These are phyloP conservation scores for Salmacisia buchloeana DNA, from an alignment of 1,284 basidiomycete genomes.

Conservation along the genomic window DNA sequence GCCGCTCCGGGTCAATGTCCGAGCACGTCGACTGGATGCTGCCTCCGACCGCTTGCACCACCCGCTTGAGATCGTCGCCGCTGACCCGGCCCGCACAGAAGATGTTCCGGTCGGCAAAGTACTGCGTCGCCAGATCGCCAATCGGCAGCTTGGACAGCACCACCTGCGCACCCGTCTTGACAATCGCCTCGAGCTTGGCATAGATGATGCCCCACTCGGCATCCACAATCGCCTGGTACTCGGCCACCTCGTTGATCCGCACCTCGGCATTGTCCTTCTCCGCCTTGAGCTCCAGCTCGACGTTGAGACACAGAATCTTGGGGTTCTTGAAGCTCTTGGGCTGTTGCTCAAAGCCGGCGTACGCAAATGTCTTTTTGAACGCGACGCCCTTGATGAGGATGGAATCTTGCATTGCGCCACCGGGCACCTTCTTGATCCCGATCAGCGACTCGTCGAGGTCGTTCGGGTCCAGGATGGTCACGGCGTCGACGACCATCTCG, in stretches of 20 bases:
- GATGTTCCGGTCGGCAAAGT: conserved; percentile 98
- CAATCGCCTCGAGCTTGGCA: conserved; percentile 91
- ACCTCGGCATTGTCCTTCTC: conserved; percentile 99
- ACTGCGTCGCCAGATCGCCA: conserved; percentile 96
- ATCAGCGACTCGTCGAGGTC: conserved; percentile 95
- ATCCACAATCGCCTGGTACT: conserved; percentile 96
- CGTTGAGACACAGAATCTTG: conserved; percentile 87
- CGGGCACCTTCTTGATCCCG: conserved; percentile 98
- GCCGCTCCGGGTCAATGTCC: conserved; percentile 73
- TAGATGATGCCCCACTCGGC: conserved; percentile 99
- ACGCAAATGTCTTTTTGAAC: conserved; percentile 99
- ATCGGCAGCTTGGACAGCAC: conserved; percentile 97
- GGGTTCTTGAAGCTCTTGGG: conserved; percentile 88
- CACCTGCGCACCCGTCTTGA: conserved; percentile 92
- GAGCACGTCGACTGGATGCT: conserved; percentile 91
- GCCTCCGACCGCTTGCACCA: conserved; percentile 92
- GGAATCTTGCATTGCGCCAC: conserved; percentile 96
- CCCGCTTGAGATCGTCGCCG: conserved; percentile 82
- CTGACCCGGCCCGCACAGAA: conserved; percentile 97
- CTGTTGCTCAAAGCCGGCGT: conserved; percentile 98
- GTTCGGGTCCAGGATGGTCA: conserved; percentile 70
- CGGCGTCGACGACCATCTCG: conserved; percentile 96
- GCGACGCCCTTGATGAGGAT: conserved; percentile 79
- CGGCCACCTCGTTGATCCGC: conserved; percentile 78
- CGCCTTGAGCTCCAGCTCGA: conserved; percentile 97